Percentiles rank a stretch among this genome's conserved stretches.
Evolutionary conservation across 306 rosid genomes (phyloP).

Genomic region (Sechiopsis laciniata): DNA sequence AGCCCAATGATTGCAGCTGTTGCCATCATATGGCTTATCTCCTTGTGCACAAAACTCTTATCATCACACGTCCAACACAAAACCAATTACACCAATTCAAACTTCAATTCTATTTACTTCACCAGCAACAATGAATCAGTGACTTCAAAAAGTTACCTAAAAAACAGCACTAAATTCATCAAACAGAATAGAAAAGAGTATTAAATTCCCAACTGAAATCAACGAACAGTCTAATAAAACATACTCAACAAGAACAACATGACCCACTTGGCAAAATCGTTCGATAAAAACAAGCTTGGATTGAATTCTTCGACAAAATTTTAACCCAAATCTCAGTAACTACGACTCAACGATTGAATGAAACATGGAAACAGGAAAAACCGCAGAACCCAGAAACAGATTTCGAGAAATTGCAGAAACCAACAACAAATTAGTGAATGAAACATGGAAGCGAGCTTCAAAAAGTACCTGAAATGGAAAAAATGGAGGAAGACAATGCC

Average conservation of each 20-base stretch:
- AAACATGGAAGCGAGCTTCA: not conserved
- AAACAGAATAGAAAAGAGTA: not conserved
- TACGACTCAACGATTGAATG: not conserved
- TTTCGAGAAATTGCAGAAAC: not conserved
- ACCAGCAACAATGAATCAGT: not conserved
- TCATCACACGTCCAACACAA: conserved; percentile 37
- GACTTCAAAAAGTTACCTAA: conserved; percentile 21
- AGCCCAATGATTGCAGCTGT: conserved; percentile 83
- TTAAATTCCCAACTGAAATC: not conserved
- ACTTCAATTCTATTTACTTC: conserved; percentile 1
- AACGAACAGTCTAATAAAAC: not conserved
- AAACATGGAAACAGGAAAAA: not conserved
- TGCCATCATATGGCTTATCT: conserved; percentile 66
- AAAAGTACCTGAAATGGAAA: conserved; percentile 16
- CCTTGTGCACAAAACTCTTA: conserved; percentile 30
- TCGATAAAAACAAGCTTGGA: not conserved
- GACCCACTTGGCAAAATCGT: not conserved
- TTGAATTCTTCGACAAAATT: not conserved
- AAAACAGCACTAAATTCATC: not conserved
- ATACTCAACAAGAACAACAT: not conserved
- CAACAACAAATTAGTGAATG: not conserved
- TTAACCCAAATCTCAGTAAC: not conserved
- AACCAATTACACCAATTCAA: conserved; percentile 22
- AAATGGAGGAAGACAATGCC: not conserved
- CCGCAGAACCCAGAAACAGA: not conserved